Conservation (phyloP, 2,329 filamentous ascomycete genomes). For the Sarocladiaceae sp. region DNA sequence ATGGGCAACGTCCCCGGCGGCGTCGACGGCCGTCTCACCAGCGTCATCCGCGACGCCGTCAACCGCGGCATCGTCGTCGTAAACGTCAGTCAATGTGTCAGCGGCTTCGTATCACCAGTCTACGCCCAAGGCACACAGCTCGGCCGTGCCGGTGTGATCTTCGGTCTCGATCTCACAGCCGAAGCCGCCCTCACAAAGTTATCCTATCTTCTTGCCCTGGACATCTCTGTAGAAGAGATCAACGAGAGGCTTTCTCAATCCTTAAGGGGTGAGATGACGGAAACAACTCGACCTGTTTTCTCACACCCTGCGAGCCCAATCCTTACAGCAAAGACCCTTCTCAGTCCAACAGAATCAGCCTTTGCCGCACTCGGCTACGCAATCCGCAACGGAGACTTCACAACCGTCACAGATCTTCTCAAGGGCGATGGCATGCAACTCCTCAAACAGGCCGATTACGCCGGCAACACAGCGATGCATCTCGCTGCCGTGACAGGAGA, state of each 20-base stretch:
- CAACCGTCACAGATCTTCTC: constrained; percentile 62
- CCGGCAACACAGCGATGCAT: constrained; percentile 68
- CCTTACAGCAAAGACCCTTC: constrained; percentile 35
- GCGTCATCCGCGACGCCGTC: constrained; percentile 73
- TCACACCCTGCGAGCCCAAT: constrained; percentile 62
- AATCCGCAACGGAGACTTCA: constrained; percentile 66
- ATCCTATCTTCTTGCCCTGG: constrained; percentile 72
- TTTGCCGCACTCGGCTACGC: constrained; percentile 78
- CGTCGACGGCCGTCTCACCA: constrained; percentile 72
- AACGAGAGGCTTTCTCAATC: constrained; percentile 67
- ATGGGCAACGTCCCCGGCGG: constrained; percentile 88
- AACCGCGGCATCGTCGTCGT: constrained; percentile 79
- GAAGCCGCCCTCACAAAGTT: constrained; percentile 91
- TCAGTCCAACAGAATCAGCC: constrained; percentile 54
- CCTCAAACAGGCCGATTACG: constrained; percentile 73
- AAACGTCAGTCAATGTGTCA: constrained; percentile 86
- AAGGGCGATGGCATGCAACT: constrained; percentile 61
- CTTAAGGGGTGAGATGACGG: constrained; percentile 81
- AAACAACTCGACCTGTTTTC: constrained; percentile 68
- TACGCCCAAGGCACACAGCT: constrained; percentile 75
- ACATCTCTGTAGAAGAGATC: constrained; percentile 61
- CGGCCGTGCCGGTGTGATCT: constrained; percentile 79
- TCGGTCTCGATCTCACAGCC: constrained; percentile 83
- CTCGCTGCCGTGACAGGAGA: constrained; percentile 53
- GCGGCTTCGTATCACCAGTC: constrained; percentile 71